Conservation (phyloP, 169 alveolate genomes). For the Babesia gibsoni region DNA sequence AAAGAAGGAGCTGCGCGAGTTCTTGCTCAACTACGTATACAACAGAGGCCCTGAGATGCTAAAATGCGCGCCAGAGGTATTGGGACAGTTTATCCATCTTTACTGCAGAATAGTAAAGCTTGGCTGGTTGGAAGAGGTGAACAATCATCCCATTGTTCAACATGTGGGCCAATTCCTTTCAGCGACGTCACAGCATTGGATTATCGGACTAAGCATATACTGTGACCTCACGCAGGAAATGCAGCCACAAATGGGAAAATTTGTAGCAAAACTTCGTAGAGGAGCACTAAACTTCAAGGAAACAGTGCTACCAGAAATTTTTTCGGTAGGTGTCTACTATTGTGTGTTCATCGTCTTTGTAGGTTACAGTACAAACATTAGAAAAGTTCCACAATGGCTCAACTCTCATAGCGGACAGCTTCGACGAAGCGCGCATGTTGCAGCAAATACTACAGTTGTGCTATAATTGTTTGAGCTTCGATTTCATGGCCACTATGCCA, state of each 20-base stretch:
- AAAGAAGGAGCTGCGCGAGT: slow-evolving; percentile 84
- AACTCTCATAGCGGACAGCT: slow-evolving; percentile 64
- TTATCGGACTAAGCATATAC: slow-evolving; percentile 88
- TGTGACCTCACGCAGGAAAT: slow-evolving; percentile 84
- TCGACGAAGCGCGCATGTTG: slow-evolving; percentile 77
- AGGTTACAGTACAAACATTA: slow-evolving; percentile 64
- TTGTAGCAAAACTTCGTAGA: slow-evolving; percentile 85
- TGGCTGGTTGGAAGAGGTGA: slow-evolving; percentile 86
- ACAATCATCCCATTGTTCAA: slow-evolving; percentile 72
- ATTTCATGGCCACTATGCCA: slow-evolving; percentile 91
- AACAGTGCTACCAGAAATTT: slow-evolving; percentile 84
- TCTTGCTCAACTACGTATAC: slow-evolving; percentile 82
- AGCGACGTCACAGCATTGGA: slow-evolving; percentile 90
- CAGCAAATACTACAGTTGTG: slow-evolving; percentile 88
- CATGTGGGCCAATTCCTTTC: slow-evolving; percentile 80
- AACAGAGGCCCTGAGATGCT: slow-evolving; percentile 89
- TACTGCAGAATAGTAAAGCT: slow-evolving; percentile 84
- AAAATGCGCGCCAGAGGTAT: slow-evolving; percentile 84
- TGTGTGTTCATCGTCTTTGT: not conserved
- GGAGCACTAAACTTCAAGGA: slow-evolving; percentile 92
- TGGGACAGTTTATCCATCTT: slow-evolving; percentile 85
- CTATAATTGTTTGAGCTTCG: slow-evolving; percentile 86
- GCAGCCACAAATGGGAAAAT: slow-evolving; percentile 81
- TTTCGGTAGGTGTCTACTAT: slow-evolving; percentile 69
- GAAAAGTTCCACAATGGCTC: slow-evolving; percentile 74